Conservation (phyloP, 805 yeast genomes). For the Candida boleticola region DNA sequence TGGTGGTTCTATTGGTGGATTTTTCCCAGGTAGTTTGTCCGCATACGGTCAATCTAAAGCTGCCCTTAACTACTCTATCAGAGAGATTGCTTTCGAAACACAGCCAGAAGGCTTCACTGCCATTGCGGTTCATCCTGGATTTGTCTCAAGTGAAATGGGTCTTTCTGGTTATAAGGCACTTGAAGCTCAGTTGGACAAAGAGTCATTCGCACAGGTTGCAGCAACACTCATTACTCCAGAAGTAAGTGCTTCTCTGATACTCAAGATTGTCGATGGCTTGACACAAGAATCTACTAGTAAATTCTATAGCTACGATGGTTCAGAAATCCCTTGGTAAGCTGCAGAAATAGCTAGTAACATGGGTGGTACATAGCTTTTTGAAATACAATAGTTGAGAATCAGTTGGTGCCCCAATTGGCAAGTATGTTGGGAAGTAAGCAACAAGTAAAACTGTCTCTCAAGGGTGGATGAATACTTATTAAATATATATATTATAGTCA, state of each 20-base stretch:
- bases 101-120: conserved; percentile 22
- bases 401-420: no score
- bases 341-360: no score
- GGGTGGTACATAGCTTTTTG: no score
- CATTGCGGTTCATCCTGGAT: conserved; percentile 25
- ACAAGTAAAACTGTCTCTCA: no score
- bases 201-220: neutral
- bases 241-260: conserved; percentile 8
- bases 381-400: no score
- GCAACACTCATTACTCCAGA: conserved; percentile 10
- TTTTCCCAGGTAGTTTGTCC: conserved; percentile 25
- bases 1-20: conserved; percentile 20
- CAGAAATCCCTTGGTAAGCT: conserved; percentile 1
- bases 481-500: no score
- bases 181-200: neutral
- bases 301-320: conserved; percentile 13
- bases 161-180: no score
- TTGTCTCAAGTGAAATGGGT: conserved; percentile 22
- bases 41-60: no score
- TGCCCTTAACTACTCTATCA: conserved; percentile 26
- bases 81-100: conserved; percentile 21
- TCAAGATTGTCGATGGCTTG: conserved; percentile 8
- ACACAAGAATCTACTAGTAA: conserved; percentile 9
- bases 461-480: no score
- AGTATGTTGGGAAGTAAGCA: no score